A percentile compares a stretch with the other conserved stretches of the same genome.
phyloP scores from a whole-genome alignment of 1,284 basidiomycete species.

The Fomitopsis pinicola region DNA sequence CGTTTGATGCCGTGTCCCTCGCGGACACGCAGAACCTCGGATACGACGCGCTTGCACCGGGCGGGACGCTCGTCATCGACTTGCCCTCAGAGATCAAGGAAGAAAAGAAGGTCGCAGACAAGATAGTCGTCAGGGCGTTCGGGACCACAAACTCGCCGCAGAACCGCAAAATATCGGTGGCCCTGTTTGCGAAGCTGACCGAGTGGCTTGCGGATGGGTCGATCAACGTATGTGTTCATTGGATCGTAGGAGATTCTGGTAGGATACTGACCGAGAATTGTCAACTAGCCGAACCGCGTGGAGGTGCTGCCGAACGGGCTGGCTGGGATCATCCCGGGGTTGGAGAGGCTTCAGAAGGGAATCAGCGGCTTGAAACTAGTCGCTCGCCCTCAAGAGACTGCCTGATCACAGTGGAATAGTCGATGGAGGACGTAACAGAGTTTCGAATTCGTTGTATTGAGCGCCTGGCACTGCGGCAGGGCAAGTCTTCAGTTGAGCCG shows the following conservation, averaged over 20 bases:
- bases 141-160: slow-evolving; percentile 8
- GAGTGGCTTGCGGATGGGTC: slow-evolving; percentile 10
- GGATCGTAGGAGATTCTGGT: background rate
- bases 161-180: slow-evolving; percentile 4
- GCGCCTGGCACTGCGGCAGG: too few relatives aligned
- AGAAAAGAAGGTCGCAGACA: slow-evolving; percentile 7
- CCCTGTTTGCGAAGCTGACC: slow-evolving; percentile 11
- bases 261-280: background rate
- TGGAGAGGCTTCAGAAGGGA: slow-evolving; percentile 10
- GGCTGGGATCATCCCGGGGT: slow-evolving; percentile 29
- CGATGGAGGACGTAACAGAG: too few relatives aligned
- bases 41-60: slow-evolving; percentile 14
- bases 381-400: slow-evolving; percentile 42
- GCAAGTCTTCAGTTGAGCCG: too few relatives aligned
- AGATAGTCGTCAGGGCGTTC: slow-evolving; percentile 9
- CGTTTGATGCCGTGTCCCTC: slow-evolving; percentile 26
- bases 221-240: slow-evolving; percentile 11
- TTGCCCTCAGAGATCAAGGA: slow-evolving; percentile 4
- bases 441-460: too few relatives aligned
- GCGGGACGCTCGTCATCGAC: slow-evolving; percentile 16
- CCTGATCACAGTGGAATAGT: background rate
- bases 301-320: slow-evolving; percentile 45
- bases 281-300: slow-evolving; percentile 18
- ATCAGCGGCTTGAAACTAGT: slow-evolving; percentile 48
- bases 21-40: slow-evolving; percentile 16